A percentile compares a stretch with the other conserved stretches of the same genome.
These are phyloP conservation scores for Microbotryum scabiosae DNA, from an alignment of 1,284 basidiomycete species.

Conservation along the genomic window DNA sequence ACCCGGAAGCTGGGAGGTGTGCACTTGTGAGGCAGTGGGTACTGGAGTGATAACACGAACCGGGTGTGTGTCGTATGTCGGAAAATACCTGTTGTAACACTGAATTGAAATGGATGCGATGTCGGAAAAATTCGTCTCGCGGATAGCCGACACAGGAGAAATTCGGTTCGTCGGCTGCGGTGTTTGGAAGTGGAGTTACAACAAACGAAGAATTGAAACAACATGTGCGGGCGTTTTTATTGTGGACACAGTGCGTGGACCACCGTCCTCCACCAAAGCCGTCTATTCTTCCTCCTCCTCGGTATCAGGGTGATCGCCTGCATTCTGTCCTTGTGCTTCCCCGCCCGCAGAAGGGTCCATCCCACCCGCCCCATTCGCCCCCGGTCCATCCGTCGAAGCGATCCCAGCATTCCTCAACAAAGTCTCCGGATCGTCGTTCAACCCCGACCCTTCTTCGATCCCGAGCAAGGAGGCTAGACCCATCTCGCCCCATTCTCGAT, in stretches of 20 bases:
- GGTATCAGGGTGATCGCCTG: constrained; percentile 7
- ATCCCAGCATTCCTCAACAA: constrained; percentile 1
- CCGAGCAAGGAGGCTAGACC: constrained; percentile 10
- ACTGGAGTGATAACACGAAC: constrained; percentile 44
- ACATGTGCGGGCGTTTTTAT: too few relatives aligned
- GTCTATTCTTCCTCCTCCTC: constrained; percentile 8
- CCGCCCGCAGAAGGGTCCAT: constrained; percentile 6
- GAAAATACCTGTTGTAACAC: too few relatives aligned
- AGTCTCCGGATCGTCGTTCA: neutral
- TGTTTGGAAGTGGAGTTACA: too few relatives aligned
- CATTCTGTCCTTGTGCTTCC: constrained; percentile 27
- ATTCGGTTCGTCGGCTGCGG: too few relatives aligned
- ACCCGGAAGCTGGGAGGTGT: constrained; percentile 61
- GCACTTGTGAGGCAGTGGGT: constrained; percentile 58
- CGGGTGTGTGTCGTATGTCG: too few relatives aligned
- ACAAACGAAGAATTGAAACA: too few relatives aligned
- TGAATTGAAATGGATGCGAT: too few relatives aligned
- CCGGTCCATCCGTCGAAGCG: constrained; percentile 7
- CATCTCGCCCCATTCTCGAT: constrained; percentile 21
- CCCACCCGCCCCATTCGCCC: neutral
- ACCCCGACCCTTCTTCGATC: too few relatives aligned
- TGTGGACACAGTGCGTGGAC: too few relatives aligned
- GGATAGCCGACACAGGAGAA: too few relatives aligned
- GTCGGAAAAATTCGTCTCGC: too few relatives aligned
- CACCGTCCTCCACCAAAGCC: too few relatives aligned